Percentiles rank a stretch among this genome's conserved stretches.
Conservation (phyloP, 306 rosid genomes). For the Morella rubra region DNA sequence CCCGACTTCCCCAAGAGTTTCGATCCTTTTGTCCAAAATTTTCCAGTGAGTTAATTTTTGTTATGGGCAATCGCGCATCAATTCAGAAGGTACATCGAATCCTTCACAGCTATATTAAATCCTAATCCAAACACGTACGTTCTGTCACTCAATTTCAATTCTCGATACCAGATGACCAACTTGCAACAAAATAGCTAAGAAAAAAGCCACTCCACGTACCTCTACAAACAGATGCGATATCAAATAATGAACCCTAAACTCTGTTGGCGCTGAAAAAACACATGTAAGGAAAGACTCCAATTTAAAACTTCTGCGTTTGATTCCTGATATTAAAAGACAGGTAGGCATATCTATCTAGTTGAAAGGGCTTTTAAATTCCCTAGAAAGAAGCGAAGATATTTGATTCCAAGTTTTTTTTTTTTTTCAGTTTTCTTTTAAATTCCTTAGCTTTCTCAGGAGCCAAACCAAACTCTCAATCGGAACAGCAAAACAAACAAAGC, state of each 20-base stretch:
- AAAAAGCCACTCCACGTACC: neutral
- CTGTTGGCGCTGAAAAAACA: neutral
- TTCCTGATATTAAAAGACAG: no score
- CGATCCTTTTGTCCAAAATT: neutral
- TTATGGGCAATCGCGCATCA: no score
- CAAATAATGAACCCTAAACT: neutral
- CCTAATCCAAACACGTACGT: neutral
- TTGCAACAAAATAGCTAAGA: neutral
- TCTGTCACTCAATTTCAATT: neutral
- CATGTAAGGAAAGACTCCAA: neutral
- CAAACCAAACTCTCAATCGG: neutral
- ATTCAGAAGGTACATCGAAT: neutral
- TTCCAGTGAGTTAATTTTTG: neutral
- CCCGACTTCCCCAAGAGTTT: neutral
- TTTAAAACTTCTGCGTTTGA: no score
- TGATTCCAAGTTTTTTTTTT: neutral
- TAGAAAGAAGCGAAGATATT: neutral
- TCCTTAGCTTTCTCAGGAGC: neutral
- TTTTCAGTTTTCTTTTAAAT: neutral
- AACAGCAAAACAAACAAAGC: neutral
- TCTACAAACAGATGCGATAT: neutral
- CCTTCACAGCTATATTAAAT: neutral
- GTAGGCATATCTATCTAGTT: no score
- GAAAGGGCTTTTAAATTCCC: neutral
- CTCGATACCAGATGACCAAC: neutral